Evolutionary conservation across 331 rosid genomes (phyloP).

Genomic region (Prunus yedoensis): DNA sequence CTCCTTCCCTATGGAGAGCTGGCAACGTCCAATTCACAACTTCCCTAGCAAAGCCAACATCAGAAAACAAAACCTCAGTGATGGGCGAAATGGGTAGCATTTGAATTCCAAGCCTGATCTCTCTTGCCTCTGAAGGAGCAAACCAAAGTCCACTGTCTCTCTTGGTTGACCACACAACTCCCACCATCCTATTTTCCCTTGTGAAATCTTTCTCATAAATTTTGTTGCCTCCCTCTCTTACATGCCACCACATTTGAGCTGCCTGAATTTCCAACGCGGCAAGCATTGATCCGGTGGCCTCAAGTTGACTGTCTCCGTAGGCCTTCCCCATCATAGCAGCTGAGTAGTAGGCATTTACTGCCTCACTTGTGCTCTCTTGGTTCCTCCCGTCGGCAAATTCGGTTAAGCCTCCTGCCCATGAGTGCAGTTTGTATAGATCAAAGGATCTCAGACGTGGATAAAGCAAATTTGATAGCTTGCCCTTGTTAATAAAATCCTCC

Average conservation of each 20-base stretch:
- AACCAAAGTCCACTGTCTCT: slow-evolving; percentile 87
- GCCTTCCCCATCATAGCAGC: slow-evolving; percentile 75
- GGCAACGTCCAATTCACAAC: slow-evolving; percentile 67
- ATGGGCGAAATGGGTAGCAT: slow-evolving; percentile 66
- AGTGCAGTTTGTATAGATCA: slow-evolving; percentile 66
- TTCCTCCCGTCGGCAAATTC: slow-evolving; percentile 76
- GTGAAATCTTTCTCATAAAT: slow-evolving; percentile 48
- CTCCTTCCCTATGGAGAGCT: slow-evolving; percentile 29
- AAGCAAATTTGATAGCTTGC: slow-evolving; percentile 35
- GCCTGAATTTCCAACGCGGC: slow-evolving; percentile 59
- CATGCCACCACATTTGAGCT: slow-evolving; percentile 31
- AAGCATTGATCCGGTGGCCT: slow-evolving; percentile 54
- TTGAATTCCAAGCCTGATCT: slow-evolving; percentile 76
- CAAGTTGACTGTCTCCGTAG: slow-evolving; percentile 63
- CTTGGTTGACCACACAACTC: slow-evolving; percentile 73
- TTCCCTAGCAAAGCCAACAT: slow-evolving; percentile 53
- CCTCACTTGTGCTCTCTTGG: slow-evolving; percentile 83
- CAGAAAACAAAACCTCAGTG: slow-evolving; percentile 58
- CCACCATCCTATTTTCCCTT: slow-evolving; percentile 48
- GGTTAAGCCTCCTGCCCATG: slow-evolving; percentile 79
- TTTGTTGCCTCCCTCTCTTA: slow-evolving; percentile 34
- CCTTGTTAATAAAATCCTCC: slow-evolving; percentile 63
- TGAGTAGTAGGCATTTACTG: slow-evolving; percentile 73
- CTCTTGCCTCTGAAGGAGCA: slow-evolving; percentile 67
- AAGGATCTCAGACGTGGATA: slow-evolving; percentile 64